phyloP scores from a whole-genome alignment of 495 filamentous ascomycete species.

The Talaromyces liani region DNA sequence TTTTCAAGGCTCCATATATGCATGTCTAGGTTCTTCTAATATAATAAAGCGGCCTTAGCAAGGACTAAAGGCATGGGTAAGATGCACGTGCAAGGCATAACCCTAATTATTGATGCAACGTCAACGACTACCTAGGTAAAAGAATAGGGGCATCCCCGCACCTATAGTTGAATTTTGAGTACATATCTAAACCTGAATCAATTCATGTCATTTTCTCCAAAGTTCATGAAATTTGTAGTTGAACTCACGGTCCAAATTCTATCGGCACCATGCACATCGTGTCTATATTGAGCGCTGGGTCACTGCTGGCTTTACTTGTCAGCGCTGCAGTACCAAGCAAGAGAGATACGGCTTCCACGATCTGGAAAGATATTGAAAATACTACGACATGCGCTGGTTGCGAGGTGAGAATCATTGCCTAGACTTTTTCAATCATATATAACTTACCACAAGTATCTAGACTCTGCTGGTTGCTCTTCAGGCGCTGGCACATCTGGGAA shows the following conservation, averaged over 20 bases:
- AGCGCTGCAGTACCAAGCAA: background rate
- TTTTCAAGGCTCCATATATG: background rate
- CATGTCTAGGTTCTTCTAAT: background rate
- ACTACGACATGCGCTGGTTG: slow-evolving; percentile 38
- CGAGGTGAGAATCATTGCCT: slow-evolving; percentile 24
- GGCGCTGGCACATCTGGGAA: slow-evolving; percentile 32
- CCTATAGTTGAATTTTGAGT: background rate
- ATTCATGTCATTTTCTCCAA: background rate
- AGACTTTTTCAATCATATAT: background rate
- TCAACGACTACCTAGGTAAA: background rate
- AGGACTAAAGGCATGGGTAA: background rate
- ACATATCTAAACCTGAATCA: background rate
- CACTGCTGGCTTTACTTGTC: background rate
- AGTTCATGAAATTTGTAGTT: background rate
- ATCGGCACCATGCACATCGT: background rate
- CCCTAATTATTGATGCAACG: background rate
- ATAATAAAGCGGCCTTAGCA: background rate
- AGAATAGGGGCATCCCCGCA: background rate
- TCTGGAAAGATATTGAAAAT: slow-evolving; percentile 33
- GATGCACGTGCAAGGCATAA: background rate
- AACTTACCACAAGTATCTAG: slow-evolving; percentile 15
- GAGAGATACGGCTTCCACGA: slow-evolving; percentile 12
- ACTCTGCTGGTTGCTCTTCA: slow-evolving; percentile 39
- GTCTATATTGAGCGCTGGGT: background rate
- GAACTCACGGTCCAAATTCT: background rate